phyloP scores from a whole-genome alignment of 2,329 filamentous ascomycete genomes.

The Fusarium sp. region DNA sequence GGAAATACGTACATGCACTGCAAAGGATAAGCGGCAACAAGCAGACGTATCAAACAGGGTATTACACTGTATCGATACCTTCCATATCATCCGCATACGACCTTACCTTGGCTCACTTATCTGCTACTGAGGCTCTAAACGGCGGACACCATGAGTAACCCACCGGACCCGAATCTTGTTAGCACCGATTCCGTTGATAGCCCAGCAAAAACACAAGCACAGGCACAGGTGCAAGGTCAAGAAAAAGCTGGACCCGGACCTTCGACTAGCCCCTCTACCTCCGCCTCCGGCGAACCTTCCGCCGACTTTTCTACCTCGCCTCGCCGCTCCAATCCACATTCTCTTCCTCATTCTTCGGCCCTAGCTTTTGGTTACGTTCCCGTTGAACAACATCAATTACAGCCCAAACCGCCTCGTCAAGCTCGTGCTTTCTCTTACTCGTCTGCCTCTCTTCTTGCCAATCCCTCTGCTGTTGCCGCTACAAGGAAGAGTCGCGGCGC shows the following conservation, averaged over 20 bases:
- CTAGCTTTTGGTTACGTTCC: conserved; percentile 29
- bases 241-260: not conserved
- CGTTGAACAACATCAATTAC: conserved; percentile 19
- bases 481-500: conserved; percentile 68
- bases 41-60: conserved; percentile 17
- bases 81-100: conserved; percentile 8
- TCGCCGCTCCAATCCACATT: conserved; percentile 32
- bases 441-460: conserved; percentile 51
- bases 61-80: conserved; percentile 10
- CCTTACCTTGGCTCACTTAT: conserved; percentile 18
- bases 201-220: conserved; percentile 11
- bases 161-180: conserved; percentile 41
- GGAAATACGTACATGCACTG: not conserved
- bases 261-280: conserved; percentile 44
- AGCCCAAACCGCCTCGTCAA: conserved; percentile 26
- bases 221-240: conserved; percentile 16
- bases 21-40: conserved; percentile 9
- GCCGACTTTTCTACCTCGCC: conserved; percentile 44
- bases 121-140: conserved; percentile 30
- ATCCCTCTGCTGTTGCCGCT: conserved; percentile 58
- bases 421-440: conserved; percentile 41
- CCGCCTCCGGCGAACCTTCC: conserved; percentile 44
- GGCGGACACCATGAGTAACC: conserved; percentile 38
- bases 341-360: conserved; percentile 28
- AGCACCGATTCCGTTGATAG: conserved; percentile 41